Evolutionary conservation across 1,139 yeast species (phyloP), one percentile per base, ranked within the genome.

Genomic region (Blastobotrys petasosporus): DNA sequence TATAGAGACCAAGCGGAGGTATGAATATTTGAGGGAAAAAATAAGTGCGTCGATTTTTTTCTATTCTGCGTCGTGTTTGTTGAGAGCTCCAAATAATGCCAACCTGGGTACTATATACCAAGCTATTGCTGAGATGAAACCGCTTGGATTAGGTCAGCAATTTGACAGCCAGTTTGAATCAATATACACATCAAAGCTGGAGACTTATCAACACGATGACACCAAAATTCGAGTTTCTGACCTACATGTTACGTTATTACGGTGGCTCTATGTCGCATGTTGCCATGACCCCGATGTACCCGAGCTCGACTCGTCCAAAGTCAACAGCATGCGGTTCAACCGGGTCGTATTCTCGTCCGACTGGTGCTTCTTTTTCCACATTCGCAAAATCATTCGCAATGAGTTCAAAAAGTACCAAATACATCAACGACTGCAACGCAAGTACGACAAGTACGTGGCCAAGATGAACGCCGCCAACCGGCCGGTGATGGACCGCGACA

Each of bases 221-320:
- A 7, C 16, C 15, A 32, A 39, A 5, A 13, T 39, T 7, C 16
- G 12, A 4, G 6, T 39, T 5, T 10, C 13, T 6, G 42, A 39
- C 12, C 15, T 17, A 10, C 20, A 17, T 29, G 15, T 31, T 3
- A 39, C 36, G 16, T 2, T 42, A 4, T 10, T 42, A 15, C 35
- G 40, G 13, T 42, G 45, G 45, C 16, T 42, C 13, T 42, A 42
- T 15, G 25, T 33, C 6, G 45, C 32, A 7, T 34, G 41, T 10
- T 31, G 36, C 15, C 15, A 28, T 15, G 45, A 42, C 37, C 45
- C 45, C 2, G 41, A 42, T 15, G n/a, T 35, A 12, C 32, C 38
- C 12, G 11, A 29, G 2, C 10, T 23, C n/a, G 45, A 42, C 25
- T n/a, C 39, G 7, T n/a, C 12, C 8, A 23, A 23, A 16, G 25